These are phyloP conservation scores for Solanum raphanifolium DNA, from an alignment of 257 asterid species.

Conservation along the genomic window DNA sequence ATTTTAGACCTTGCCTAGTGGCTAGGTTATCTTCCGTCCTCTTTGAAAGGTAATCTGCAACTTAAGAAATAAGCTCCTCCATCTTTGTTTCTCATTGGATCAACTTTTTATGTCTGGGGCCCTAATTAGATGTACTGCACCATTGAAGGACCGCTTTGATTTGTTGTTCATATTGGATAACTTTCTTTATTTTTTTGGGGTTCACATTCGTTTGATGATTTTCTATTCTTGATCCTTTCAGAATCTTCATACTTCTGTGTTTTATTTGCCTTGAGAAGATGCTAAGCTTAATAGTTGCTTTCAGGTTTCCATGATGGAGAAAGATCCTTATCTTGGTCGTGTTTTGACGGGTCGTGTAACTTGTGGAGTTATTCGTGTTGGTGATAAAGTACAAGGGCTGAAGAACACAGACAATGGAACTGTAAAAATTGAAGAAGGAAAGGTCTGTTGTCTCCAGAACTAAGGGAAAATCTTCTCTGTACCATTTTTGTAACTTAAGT, in stretches of 20 bases:
- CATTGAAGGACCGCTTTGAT: neutral
- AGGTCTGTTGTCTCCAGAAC: constrained; percentile 36
- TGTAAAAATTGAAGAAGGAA: constrained; percentile 88
- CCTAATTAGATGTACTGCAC: neutral
- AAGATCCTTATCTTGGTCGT: constrained; percentile 88
- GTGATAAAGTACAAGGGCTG: constrained; percentile 93
- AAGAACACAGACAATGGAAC: constrained; percentile 59
- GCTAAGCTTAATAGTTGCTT: constrained; percentile 46
- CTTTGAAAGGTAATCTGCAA: neutral
- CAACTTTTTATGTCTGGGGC: neutral
- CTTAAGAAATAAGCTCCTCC: neutral
- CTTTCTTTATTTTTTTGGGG: neutral
- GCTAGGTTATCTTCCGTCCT: neutral
- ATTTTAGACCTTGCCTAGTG: neutral
- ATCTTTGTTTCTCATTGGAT: neutral
- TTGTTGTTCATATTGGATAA: neutral
- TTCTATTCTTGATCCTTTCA: neutral
- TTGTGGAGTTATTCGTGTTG: constrained; percentile 72
- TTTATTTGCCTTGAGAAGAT: constrained; percentile 8
- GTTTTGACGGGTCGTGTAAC: constrained; percentile 88
- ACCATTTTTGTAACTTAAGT: neutral
- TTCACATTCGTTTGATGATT: neutral
- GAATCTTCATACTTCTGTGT: neutral
- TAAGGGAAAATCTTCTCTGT: neutral
- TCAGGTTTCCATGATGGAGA: constrained; percentile 99